These are phyloP conservation scores for Poa pratensis DNA, from an alignment of 176 grass and related monocot genomes.

Conservation along the genomic window DNA sequence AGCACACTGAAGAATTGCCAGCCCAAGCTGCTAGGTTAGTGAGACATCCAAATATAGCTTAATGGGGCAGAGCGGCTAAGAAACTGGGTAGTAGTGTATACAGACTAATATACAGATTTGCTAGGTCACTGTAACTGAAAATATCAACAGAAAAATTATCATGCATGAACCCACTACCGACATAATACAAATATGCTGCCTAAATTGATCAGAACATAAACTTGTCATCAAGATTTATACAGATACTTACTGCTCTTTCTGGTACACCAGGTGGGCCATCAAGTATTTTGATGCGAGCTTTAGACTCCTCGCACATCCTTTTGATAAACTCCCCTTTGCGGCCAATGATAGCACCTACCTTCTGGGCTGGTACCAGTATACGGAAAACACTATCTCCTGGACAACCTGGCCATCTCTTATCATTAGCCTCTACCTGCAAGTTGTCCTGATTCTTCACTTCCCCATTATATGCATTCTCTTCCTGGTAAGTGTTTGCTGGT, in stretches of 20 bases:
- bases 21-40: conserved; percentile 6
- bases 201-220: conserved; percentile 22
- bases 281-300: conserved; percentile 91
- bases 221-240: background rate
- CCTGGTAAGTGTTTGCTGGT: conserved; percentile 31
- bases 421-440: conserved; percentile 33
- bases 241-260: conserved; percentile 88
- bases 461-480: conserved; percentile 47
- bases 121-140: conserved; percentile 22
- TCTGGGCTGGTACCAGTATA: conserved; percentile 80
- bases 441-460: conserved; percentile 31
- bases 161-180: background rate
- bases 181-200: background rate
- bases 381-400: conserved; percentile 92
- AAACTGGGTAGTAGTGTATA: background rate
- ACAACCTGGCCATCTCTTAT: conserved; percentile 90
- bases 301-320: conserved; percentile 89
- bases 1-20: conserved; percentile 3
- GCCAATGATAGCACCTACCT: conserved; percentile 91
- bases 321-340: conserved; percentile 96
- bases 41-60: conserved; percentile 5
- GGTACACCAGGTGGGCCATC: conserved; percentile 74
- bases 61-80: background rate
- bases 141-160: background rate
- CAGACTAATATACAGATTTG: background rate